These are phyloP conservation scores for Ophiosphaerella korrae DNA, from an alignment of 2,329 filamentous ascomycete genomes.

Conservation along the genomic window DNA sequence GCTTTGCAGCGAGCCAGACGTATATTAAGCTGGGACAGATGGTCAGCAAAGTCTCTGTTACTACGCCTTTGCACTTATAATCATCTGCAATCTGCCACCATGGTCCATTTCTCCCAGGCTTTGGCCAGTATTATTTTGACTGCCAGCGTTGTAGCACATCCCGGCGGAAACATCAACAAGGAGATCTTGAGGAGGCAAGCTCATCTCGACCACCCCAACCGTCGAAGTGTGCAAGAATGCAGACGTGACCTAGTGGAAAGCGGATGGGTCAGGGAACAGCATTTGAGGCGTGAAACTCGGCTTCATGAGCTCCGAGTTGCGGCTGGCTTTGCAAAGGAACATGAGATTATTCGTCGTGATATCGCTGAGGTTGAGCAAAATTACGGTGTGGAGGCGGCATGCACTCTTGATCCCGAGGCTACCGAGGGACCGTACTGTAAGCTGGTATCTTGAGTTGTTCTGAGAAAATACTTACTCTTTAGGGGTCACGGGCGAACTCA, in stretches of 20 bases:
- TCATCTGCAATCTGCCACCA: conserved; percentile 12
- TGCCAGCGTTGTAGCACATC: conserved; percentile 43
- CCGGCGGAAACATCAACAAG: conserved; percentile 46
- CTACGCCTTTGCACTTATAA: conserved; percentile 1
- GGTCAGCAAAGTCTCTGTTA: not conserved
- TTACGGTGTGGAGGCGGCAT: conserved; percentile 34
- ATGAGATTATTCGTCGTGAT: conserved; percentile 37
- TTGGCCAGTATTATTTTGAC: conserved; percentile 30
- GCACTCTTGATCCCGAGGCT: conserved; percentile 41
- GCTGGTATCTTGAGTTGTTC: not conserved
- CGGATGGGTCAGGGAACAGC: conserved; percentile 43
- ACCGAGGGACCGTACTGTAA: conserved; percentile 45
- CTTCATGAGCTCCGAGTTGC: conserved; percentile 45
- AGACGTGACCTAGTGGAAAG: conserved; percentile 38
- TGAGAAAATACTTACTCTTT: conserved; percentile 8
- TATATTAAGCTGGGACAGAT: conserved; percentile 28
- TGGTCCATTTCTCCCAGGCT: conserved; percentile 37
- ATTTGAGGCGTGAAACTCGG: conserved; percentile 45
- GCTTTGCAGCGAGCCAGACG: conserved; percentile 1
- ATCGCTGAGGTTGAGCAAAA: conserved; percentile 29
- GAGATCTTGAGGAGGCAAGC: conserved; percentile 37
- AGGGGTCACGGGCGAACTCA: conserved; percentile 56
- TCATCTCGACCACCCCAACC: conserved; percentile 45
- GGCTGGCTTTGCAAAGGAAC: conserved; percentile 42
- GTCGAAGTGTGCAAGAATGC: conserved; percentile 44